Evolutionary conservation across 805 yeast genomes (phyloP).

Genomic region (Yarrowia deformans): DNA sequence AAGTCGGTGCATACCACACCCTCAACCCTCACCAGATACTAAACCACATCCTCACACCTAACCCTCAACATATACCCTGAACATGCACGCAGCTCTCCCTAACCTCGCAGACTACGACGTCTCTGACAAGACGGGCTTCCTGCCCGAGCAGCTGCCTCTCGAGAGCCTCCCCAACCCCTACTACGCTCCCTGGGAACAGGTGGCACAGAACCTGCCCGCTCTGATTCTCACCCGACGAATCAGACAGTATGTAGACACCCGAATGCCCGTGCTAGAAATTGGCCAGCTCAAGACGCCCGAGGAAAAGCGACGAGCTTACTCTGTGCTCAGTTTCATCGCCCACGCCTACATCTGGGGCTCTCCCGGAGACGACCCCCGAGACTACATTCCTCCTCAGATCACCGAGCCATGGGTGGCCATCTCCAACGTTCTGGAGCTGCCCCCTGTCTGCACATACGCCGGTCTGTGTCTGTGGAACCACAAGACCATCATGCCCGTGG

Average conservation of each 20-base stretch:
- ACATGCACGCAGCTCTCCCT: constrained; percentile 54
- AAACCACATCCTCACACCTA: not conserved
- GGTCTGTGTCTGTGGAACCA: constrained; percentile 90
- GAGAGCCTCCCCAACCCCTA: constrained; percentile 64
- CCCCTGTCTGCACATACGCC: constrained; percentile 89
- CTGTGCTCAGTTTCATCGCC: constrained; percentile 76
- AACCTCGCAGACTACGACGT: constrained; percentile 70
- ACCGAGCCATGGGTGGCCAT: constrained; percentile 73
- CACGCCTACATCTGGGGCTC: constrained; percentile 93
- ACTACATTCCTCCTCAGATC: constrained; percentile 68
- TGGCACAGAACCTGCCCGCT: constrained; percentile 73
- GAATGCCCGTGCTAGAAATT: constrained; percentile 63
- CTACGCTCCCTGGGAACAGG: constrained; percentile 78
- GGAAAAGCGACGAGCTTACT: constrained; percentile 80
- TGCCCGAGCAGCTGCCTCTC: constrained; percentile 74
- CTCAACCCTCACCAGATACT: not conserved
- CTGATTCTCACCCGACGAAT: constrained; percentile 70
- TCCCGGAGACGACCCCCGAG: constrained; percentile 60
- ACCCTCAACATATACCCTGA: not conserved
- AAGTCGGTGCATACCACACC: not conserved
- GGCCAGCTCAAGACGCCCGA: constrained; percentile 55
- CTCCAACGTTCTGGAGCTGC: constrained; percentile 68
- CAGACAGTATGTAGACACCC: constrained; percentile 64
- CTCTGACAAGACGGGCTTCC: constrained; percentile 74
- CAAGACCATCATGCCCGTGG: constrained; percentile 63